Evolutionary conservation across 371 early-diverging fungal genomes (phyloP).

Genomic region (Smittium mucronatum): DNA sequence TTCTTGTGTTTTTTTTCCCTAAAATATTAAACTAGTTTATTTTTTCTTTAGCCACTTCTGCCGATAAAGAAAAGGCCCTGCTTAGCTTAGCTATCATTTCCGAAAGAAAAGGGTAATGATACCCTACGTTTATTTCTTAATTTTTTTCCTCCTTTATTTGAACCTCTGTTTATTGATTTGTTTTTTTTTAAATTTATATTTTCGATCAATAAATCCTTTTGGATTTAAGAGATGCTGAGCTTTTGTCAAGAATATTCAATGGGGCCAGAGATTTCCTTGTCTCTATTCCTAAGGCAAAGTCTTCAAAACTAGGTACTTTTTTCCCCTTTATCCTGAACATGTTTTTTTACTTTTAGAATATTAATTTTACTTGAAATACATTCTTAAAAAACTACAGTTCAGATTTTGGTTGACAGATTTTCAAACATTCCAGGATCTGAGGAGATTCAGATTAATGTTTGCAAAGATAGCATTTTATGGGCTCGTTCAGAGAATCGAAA

Average conservation of each 20-base stretch:
- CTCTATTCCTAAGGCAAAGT: constrained; percentile 87
- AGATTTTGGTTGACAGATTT: constrained; percentile 78
- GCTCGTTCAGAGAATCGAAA: constrained; percentile 77
- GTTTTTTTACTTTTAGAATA: not conserved
- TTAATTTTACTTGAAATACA: too few relatives aligned
- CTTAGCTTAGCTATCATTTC: constrained; percentile 26
- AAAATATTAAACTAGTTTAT: not conserved
- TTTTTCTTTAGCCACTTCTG: constrained; percentile 6
- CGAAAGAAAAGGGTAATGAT: constrained; percentile 16
- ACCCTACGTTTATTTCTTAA: not conserved
- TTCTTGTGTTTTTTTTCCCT: not conserved
- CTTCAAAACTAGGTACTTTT: constrained; percentile 58
- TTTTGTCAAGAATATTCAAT: constrained; percentile 67
- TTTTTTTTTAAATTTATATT: too few relatives aligned
- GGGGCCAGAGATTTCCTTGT: constrained; percentile 64
- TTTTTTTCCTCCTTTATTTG: too few relatives aligned
- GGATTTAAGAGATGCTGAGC: constrained; percentile 57
- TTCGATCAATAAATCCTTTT: too few relatives aligned
- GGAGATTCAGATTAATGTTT: constrained; percentile 77
- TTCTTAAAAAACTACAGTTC: too few relatives aligned
- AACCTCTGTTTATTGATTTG: too few relatives aligned
- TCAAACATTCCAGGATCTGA: constrained; percentile 74
- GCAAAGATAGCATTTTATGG: constrained; percentile 90
- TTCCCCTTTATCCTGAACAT: not conserved
- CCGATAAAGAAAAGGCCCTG: constrained; percentile 28